Evolutionary conservation across 345 rosid genomes (phyloP).

Genomic region (Murraya paniculata): DNA sequence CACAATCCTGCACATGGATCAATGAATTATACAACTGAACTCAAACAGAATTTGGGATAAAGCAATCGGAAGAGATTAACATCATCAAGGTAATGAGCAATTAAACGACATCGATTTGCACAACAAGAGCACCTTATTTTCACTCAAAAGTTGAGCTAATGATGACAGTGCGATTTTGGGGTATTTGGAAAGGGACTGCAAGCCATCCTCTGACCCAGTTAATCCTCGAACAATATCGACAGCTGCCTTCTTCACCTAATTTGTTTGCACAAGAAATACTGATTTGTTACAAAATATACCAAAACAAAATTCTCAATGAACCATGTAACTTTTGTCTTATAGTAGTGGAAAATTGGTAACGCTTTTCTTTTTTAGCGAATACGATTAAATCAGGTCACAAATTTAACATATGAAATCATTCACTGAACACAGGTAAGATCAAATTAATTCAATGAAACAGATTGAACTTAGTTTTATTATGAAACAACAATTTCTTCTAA

Average conservation of each 20-base stretch:
- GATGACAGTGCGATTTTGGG: conserved; percentile 54
- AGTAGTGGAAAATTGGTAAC: no score
- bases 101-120: neutral
- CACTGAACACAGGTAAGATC: neutral
- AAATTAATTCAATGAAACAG: neutral
- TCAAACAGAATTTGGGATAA: neutral
- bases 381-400: neutral
- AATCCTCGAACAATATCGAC: conserved; percentile 76
- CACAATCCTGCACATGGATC: neutral
- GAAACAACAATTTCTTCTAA: neutral
- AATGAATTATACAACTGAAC: neutral
- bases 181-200: conserved; percentile 56
- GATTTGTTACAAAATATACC: neutral
- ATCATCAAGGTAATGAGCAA: neutral
- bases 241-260: conserved; percentile 82
- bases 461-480: neutral
- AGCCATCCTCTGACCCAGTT: conserved; percentile 84
- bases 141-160: conserved; percentile 54
- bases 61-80: neutral
- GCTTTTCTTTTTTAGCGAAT: neutral
- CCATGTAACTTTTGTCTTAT: neutral
- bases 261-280: neutral
- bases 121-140: conserved; percentile 51
- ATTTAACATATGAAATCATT: neutral
- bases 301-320: neutral